Conservation (phyloP, 2,329 filamentous ascomycete genomes). For the Hymenoscyphus linearis region DNA sequence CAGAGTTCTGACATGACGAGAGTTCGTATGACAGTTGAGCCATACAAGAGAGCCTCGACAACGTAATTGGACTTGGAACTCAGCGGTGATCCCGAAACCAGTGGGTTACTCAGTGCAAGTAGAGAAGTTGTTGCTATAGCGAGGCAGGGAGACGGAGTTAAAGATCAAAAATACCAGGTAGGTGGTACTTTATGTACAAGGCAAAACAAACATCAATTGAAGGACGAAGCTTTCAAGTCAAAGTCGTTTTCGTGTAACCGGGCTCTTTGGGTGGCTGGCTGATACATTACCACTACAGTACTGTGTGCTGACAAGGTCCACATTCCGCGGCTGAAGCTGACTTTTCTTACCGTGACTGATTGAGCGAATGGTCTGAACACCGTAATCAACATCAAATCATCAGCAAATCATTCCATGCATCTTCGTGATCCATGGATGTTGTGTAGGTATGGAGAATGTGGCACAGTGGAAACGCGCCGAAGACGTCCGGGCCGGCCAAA, state of each 20-base stretch:
- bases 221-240: background rate
- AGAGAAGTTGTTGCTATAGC: too few relatives aligned
- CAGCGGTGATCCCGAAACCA: background rate
- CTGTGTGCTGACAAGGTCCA: background rate
- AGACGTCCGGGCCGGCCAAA: background rate
- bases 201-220: background rate
- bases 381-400: background rate
- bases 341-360: background rate
- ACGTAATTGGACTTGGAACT: background rate
- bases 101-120: background rate
- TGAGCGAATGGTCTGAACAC: background rate
- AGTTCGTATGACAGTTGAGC: background rate
- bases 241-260: background rate
- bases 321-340: background rate
- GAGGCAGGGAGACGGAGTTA: too few relatives aligned
- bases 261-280: background rate
- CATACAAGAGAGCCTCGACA: background rate
- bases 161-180: too few relatives aligned
- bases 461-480: background rate
- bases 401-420: background rate
- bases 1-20: background rate
- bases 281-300: background rate
- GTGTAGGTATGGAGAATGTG: background rate
- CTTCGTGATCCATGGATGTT: background rate
- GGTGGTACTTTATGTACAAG: too few relatives aligned